Percentiles rank a stretch among this genome's conserved stretches.
Evolutionary conservation across 345 rosid species (phyloP).

Genomic region (Stellera chamaejasme): DNA sequence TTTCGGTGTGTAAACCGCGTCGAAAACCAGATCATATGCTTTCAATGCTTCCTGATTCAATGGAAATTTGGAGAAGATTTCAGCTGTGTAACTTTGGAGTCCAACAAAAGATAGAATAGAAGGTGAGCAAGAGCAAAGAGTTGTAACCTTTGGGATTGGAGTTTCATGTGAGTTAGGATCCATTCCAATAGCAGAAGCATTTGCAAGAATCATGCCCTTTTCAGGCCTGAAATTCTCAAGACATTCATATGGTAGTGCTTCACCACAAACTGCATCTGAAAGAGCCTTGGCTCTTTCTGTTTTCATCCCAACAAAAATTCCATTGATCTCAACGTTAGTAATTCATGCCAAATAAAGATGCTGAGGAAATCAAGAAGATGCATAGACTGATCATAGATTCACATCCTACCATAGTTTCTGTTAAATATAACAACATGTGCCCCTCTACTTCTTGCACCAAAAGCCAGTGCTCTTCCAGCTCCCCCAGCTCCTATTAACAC

Average conservation of each 20-base stretch:
- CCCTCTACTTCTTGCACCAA: conserved; percentile 22
- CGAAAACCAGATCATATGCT: conserved; percentile 27
- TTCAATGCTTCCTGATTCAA: conserved; percentile 20
- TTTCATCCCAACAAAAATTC: background rate
- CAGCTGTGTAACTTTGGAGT: background rate
- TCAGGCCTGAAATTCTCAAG: conserved; percentile 19
- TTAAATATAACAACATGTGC: conserved; percentile 22
- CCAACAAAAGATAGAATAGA: conserved; percentile 2
- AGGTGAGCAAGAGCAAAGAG: background rate
- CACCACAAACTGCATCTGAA: conserved; percentile 23
- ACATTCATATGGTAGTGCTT: conserved; percentile 22
- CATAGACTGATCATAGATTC: background rate
- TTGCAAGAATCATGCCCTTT: conserved; percentile 21
- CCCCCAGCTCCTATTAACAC: conserved; percentile 29
- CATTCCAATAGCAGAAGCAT: conserved; percentile 29
- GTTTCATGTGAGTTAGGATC: conserved; percentile 17
- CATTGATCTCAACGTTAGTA: background rate
- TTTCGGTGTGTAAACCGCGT: conserved; percentile 25
- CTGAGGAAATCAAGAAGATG: background rate
- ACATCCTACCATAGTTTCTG: conserved; percentile 17
- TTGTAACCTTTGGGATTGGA: conserved; percentile 18
- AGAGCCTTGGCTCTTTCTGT: conserved; percentile 26
- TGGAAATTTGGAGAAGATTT: background rate
- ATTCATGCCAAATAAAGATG: background rate
- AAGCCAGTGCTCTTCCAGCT: conserved; percentile 28